Evolutionary conservation across 441 rosid species (phyloP).

Genomic region (Hura crepitans): DNA sequence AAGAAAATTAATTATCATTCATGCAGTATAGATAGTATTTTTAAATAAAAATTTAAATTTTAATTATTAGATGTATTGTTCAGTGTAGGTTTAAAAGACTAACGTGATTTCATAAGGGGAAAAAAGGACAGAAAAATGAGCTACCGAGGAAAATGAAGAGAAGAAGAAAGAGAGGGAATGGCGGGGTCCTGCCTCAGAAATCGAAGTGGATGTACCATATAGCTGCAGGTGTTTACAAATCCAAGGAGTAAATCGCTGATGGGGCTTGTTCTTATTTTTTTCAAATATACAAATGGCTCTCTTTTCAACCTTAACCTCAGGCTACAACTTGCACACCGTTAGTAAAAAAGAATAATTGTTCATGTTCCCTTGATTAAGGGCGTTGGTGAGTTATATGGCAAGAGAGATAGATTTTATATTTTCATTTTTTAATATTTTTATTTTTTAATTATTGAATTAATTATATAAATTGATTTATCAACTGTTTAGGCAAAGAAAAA

Average conservation of each 20-base stretch:
- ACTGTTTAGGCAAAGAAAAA: constrained; percentile 17
- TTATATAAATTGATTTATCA: no score
- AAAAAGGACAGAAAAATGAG: no score
- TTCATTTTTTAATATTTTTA: no score
- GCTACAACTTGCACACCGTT: constrained; percentile 23
- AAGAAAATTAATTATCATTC: no score
- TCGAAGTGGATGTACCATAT: constrained; percentile 34
- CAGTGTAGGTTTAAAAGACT: background rate
- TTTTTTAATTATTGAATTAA: no score
- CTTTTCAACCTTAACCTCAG: constrained; percentile 19
- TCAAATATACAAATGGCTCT: constrained; percentile 14
- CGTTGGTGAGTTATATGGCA: no score
- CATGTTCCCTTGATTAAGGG: constrained; percentile 22
- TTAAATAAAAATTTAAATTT: no score
- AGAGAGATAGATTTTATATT: no score
- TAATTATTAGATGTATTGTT: no score
- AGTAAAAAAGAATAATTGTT: constrained; percentile 23
- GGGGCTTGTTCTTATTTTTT: constrained; percentile 17
- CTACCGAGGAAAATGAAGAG: background rate
- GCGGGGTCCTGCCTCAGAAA: constrained; percentile 30
- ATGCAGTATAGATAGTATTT: no score
- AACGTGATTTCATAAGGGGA: background rate
- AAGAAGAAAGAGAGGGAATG: background rate
- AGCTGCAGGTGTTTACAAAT: constrained; percentile 20
- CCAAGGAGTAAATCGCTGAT: constrained; percentile 29